A percentile compares a stretch with the other conserved stretches of the same genome.
phyloP scores from a whole-genome alignment of 805 yeast species.

The Candida vartiovaarae region DNA sequence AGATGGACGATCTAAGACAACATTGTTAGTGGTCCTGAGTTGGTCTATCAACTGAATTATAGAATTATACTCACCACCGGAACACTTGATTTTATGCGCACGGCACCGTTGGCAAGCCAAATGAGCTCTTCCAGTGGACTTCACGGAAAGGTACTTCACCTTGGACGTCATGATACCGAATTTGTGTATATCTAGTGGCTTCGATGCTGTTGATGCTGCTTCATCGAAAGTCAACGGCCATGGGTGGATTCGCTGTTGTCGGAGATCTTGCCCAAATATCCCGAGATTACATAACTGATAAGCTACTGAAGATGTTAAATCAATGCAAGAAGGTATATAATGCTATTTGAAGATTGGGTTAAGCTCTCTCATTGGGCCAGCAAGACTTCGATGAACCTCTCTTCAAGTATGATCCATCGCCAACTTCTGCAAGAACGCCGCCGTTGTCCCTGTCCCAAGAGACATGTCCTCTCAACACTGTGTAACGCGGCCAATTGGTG shows the following conservation, averaged over 20 bases:
- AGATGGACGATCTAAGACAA: constrained; percentile 6
- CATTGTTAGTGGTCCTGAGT: background rate
- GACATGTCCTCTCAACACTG: constrained; percentile 32
- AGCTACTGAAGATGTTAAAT: too few species aligned
- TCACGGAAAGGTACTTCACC: constrained; percentile 13
- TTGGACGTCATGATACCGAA: background rate
- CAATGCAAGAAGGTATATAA: too few species aligned
- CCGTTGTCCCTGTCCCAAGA: constrained; percentile 26
- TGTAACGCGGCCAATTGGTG: constrained; percentile 41
- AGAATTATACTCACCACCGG: constrained; percentile 14
- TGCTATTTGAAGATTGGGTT: constrained; percentile 12
- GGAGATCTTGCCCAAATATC: too few species aligned
- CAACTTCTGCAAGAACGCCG: constrained; percentile 14
- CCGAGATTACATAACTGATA: too few species aligned
- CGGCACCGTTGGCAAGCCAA: constrained; percentile 19
- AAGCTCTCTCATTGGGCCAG: constrained; percentile 18
- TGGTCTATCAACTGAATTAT: background rate
- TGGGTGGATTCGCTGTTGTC: too few species aligned
- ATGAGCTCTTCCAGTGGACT: constrained; percentile 14
- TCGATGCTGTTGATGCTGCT: too few species aligned
- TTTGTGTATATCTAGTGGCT: too few species aligned
- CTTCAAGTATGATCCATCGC: constrained; percentile 22
- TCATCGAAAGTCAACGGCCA: too few species aligned
- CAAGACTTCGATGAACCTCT: constrained; percentile 21
- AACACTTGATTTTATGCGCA: constrained; percentile 20